These are phyloP conservation scores for Myotisia sp. DNA, from an alignment of 2,329 filamentous ascomycete genomes.

Conservation along the genomic window DNA sequence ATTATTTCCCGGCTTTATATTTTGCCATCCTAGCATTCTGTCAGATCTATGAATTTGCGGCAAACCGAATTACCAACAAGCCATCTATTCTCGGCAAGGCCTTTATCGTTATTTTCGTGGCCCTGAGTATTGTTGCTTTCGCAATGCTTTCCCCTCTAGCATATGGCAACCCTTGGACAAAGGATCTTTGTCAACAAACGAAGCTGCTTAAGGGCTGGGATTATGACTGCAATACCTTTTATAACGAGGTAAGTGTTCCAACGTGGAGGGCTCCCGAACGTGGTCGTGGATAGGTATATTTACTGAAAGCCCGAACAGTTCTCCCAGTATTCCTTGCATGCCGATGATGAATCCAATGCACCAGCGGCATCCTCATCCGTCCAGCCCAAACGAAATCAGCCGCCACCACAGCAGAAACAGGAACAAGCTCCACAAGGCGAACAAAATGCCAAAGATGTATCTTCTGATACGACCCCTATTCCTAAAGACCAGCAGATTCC, in stretches of 20 bases:
- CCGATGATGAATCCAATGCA: slow-evolving; percentile 10
- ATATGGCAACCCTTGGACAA: slow-evolving; percentile 91
- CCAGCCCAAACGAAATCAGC: slow-evolving; percentile 16
- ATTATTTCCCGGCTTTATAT: slow-evolving; percentile 94
- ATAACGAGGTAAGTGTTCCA: slow-evolving; percentile 58
- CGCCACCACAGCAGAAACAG: slow-evolving; percentile 4
- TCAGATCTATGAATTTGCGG: slow-evolving; percentile 76
- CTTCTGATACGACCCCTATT: slow-evolving; percentile 20
- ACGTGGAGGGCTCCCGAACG: slow-evolving; percentile 20
- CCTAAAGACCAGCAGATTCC: slow-evolving; percentile 22
- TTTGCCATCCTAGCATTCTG: slow-evolving; percentile 83
- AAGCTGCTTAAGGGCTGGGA: slow-evolving; percentile 89
- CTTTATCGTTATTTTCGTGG: slow-evolving; percentile 60
- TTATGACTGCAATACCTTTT: slow-evolving; percentile 94
- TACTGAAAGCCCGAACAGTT: slow-evolving; percentile 19
- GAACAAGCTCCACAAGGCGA: background rate
- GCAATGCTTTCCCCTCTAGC: slow-evolving; percentile 73
- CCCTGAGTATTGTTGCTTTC: slow-evolving; percentile 61
- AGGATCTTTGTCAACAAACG: slow-evolving; percentile 66
- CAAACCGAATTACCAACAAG: slow-evolving; percentile 56
- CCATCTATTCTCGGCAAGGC: slow-evolving; percentile 59
- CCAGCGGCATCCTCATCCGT: slow-evolving; percentile 4
- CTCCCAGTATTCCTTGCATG: slow-evolving; percentile 21
- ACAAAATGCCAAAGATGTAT: slow-evolving; percentile 1
- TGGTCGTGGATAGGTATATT: slow-evolving; percentile 10